Conservation (phyloP, 1,284 basidiomycete genomes). For the Moesziomyces globuligerus region DNA sequence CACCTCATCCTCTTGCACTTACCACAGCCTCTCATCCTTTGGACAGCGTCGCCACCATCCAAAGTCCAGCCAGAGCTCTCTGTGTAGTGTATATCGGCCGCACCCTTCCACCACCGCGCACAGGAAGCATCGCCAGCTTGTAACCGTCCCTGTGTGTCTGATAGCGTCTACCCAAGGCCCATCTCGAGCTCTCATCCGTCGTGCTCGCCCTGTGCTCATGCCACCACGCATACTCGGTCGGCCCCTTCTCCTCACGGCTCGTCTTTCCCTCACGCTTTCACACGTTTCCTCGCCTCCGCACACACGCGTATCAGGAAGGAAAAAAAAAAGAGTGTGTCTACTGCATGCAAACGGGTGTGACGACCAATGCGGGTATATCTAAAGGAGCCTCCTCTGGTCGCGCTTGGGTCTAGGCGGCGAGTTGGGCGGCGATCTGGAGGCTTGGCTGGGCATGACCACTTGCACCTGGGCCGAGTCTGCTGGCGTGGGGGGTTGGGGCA, state of each 20-base stretch:
- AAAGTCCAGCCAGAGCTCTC: no score
- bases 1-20: no score
- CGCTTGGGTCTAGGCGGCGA: slow-evolving; percentile 13
- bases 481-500: slow-evolving; percentile 14
- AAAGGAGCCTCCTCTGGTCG: slow-evolving; percentile 1
- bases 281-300: neutral
- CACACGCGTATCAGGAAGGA: neutral
- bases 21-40: no score
- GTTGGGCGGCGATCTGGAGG: slow-evolving; percentile 1
- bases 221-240: no score
- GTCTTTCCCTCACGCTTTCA: neutral
- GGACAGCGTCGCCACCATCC: no score
- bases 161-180: no score
- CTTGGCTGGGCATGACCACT: neutral
- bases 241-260: neutral
- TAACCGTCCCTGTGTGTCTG: no score
- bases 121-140: no score
- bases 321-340: slow-evolving; percentile 2
- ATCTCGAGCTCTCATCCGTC: no score
- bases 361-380: neutral
- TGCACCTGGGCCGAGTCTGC: neutral
- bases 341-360: neutral
- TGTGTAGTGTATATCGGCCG: no score
- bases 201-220: no score
- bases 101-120: no score